These are phyloP conservation scores for Saitozyma sp. DNA, from an alignment of 768 basidiomycete species.

Conservation along the genomic window DNA sequence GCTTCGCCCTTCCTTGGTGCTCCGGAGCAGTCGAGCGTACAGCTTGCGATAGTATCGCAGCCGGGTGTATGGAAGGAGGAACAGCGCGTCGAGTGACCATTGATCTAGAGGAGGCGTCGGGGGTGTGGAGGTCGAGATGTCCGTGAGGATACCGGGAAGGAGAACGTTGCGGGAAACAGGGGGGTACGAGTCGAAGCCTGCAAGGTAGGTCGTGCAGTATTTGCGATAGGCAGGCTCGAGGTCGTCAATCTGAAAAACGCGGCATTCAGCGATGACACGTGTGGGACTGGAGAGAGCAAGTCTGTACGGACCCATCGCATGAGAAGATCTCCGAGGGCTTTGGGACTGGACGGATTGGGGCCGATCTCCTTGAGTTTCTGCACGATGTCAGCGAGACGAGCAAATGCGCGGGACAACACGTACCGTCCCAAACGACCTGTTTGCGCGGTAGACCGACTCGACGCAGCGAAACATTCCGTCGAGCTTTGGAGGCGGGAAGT, in stretches of 20 bases:
- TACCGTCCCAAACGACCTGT: slow-evolving; percentile 74
- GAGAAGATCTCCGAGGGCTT: slow-evolving; percentile 87
- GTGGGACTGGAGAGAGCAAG: background rate
- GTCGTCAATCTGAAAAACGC: slow-evolving; percentile 74
- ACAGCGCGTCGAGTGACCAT: slow-evolving; percentile 87
- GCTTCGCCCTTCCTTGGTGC: slow-evolving; percentile 78
- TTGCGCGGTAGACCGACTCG: slow-evolving; percentile 89
- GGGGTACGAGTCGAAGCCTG: slow-evolving; percentile 80
- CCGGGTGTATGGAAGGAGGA: slow-evolving; percentile 78
- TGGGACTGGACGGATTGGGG: slow-evolving; percentile 85
- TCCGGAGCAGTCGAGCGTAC: slow-evolving; percentile 79
- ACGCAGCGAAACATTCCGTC: slow-evolving; percentile 93
- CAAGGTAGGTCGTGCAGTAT: slow-evolving; percentile 70
- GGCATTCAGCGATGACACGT: background rate
- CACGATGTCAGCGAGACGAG: slow-evolving; percentile 16
- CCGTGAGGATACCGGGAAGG: slow-evolving; percentile 65
- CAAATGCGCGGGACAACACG: slow-evolving; percentile 31
- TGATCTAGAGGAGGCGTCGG: slow-evolving; percentile 56
- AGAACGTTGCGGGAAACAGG: slow-evolving; percentile 75
- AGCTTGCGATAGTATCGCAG: slow-evolving; percentile 90
- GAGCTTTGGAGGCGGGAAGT: slow-evolving; percentile 86
- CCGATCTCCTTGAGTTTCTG: slow-evolving; percentile 95
- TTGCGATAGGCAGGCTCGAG: slow-evolving; percentile 79
- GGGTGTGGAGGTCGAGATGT: slow-evolving; percentile 68
- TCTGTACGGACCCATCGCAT: slow-evolving; percentile 83